These are phyloP conservation scores for Plasmodium yoelii DNA, from an alignment of 169 alveolate species.

Conservation along the genomic window DNA sequence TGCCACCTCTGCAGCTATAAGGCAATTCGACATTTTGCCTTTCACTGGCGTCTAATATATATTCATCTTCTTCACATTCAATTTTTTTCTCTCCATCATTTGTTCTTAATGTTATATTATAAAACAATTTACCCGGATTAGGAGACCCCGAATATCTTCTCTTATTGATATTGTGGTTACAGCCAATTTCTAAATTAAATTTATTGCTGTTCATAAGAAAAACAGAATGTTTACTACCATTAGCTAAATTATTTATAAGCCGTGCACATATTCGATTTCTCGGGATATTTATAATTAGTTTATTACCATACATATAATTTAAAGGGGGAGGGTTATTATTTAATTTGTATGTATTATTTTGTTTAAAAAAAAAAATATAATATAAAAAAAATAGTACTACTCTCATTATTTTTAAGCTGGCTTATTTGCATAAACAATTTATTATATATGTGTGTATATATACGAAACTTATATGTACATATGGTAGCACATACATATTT, in stretches of 20 bases:
- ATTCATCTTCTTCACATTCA: constrained; percentile 89
- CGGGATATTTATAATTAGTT: constrained; percentile 20
- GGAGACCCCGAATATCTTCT: constrained; percentile 23
- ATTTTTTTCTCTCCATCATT: constrained; percentile 84
- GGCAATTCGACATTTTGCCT: constrained; percentile 90
- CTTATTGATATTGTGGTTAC: constrained; percentile 1
- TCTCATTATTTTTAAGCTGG: constrained; percentile 34
- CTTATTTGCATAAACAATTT: neutral
- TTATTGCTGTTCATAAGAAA: constrained; percentile 8
- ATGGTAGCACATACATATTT: too few relatives aligned
- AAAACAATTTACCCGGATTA: constrained; percentile 46
- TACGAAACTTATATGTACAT: too few relatives aligned
- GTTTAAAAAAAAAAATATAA: constrained; percentile 3
- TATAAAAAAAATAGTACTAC: constrained; percentile 2
- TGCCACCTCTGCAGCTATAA: constrained; percentile 90
- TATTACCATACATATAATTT: constrained; percentile 59
- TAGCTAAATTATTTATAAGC: constrained; percentile 27
- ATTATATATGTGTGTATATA: too few relatives aligned
- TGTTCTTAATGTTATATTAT: constrained; percentile 71
- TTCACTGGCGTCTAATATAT: constrained; percentile 90
- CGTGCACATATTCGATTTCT: constrained; percentile 1
- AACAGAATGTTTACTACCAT: constrained; percentile 11
- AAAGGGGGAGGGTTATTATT: constrained; percentile 8
- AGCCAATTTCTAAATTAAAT: neutral
- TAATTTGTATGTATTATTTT: constrained; percentile 47